Evolutionary conservation across 192 early-diverging fungal species (phyloP).

Genomic region (Coemansia sp.): DNA sequence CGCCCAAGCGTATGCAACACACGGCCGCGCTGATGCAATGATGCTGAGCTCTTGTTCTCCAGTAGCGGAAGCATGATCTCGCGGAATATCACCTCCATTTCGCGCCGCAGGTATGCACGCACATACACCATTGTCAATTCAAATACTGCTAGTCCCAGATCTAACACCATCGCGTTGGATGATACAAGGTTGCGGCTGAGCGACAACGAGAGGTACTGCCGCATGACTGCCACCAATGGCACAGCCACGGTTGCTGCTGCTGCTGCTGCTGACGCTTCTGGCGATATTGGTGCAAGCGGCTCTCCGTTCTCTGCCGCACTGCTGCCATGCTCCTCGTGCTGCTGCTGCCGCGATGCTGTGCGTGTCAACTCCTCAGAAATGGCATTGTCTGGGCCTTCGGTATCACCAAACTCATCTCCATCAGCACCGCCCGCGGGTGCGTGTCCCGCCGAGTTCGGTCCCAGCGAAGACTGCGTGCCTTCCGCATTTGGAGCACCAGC

Average conservation of each 20-base stretch:
- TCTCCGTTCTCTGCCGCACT: neutral
- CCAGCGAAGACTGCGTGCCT: neutral
- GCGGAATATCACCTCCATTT: constrained; percentile 85
- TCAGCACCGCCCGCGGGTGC: constrained; percentile 4
- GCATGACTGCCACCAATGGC: constrained; percentile 78
- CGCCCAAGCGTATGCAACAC: constrained; percentile 69
- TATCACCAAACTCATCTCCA: constrained; percentile 48
- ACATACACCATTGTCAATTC: constrained; percentile 72
- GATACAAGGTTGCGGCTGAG: constrained; percentile 81
- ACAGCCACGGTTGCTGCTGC: constrained; percentile 45
- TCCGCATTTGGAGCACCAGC: neutral
- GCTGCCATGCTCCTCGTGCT: neutral
- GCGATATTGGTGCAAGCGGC: neutral
- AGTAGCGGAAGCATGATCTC: constrained; percentile 88
- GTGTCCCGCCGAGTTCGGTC: neutral
- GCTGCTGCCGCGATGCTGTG: constrained; percentile 14
- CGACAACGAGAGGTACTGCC: constrained; percentile 82
- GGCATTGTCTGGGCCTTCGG: constrained; percentile 40
- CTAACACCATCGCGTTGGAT: constrained; percentile 74
- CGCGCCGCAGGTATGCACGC: constrained; percentile 75
- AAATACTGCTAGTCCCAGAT: constrained; percentile 81
- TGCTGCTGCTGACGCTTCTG: neutral
- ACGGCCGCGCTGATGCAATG: constrained; percentile 67
- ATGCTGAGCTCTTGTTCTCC: constrained; percentile 67
- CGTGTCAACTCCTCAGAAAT: constrained; percentile 16